These are phyloP conservation scores for Coemansia sp. DNA, from an alignment of 192 early-diverging fungal species.

Conservation along the genomic window DNA sequence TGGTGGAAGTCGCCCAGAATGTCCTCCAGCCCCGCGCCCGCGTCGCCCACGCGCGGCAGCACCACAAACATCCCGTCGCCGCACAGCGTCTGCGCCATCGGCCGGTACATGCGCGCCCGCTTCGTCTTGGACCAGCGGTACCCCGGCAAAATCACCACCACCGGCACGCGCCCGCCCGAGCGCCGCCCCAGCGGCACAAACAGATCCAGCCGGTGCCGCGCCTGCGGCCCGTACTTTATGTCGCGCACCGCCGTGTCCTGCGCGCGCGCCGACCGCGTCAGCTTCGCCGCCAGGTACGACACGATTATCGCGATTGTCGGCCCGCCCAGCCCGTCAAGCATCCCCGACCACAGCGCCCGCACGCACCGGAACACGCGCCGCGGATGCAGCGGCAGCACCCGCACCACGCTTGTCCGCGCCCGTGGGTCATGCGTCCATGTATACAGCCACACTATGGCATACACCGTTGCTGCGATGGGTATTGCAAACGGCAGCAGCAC, in stretches of 20 bases:
- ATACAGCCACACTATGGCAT: conserved; percentile 45
- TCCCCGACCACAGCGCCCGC: conserved; percentile 47
- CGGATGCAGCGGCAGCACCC: conserved; percentile 40
- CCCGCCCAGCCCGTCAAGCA: conserved; percentile 51
- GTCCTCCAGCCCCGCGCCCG: conserved; percentile 28
- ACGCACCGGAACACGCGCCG: conserved; percentile 46
- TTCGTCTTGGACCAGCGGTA: conserved; percentile 50
- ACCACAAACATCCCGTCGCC: conserved; percentile 51
- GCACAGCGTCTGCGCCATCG: conserved; percentile 54
- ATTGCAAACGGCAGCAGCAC: conserved; percentile 44
- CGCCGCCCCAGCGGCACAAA: conserved; percentile 39
- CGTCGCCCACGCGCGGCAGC: conserved; percentile 43
- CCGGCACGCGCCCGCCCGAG: conserved; percentile 14
- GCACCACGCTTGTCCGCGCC: conserved; percentile 25
- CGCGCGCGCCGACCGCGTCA: conserved; percentile 33
- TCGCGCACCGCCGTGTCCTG: conserved; percentile 53
- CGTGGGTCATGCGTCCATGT: conserved; percentile 53
- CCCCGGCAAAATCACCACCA: conserved; percentile 45
- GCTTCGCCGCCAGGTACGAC: conserved; percentile 40
- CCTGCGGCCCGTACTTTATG: conserved; percentile 50
- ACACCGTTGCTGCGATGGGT: conserved; percentile 22
- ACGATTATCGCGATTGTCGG: conserved; percentile 42
- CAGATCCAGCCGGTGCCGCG: conserved; percentile 46
- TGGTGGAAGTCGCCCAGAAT: conserved; percentile 46
- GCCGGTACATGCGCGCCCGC: conserved; percentile 50